Evolutionary conservation across 805 yeast genomes (phyloP).

Genomic region (Blastobotrys muscicola): DNA sequence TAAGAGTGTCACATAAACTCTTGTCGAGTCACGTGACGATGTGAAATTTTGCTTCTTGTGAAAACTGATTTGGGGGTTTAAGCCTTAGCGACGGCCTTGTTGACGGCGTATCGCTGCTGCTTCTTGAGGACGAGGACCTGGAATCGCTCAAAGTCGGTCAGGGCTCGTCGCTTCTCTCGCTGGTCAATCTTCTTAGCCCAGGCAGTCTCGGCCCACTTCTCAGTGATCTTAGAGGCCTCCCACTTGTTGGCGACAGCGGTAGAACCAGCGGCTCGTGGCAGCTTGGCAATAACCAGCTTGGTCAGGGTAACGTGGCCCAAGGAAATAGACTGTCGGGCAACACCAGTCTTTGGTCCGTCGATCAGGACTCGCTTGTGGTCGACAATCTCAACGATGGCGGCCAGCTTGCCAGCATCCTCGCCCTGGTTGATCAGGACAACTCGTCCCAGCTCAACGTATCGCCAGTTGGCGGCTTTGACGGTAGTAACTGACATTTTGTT

Average conservation of each 20-base stretch:
- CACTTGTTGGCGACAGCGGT: conserved; percentile 83
- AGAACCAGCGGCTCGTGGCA: conserved; percentile 94
- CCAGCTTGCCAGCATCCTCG: conserved; percentile 67
- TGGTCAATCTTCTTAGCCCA: conserved; percentile 99
- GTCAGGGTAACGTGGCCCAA: conserved; percentile 88
- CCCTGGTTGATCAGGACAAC: conserved; percentile 87
- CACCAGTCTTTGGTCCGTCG: conserved; percentile 88
- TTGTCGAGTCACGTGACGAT: too few relatives aligned
- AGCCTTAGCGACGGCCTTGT: conserved; percentile 92
- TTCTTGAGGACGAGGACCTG: conserved; percentile 95
- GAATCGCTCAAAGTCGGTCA: conserved; percentile 98
- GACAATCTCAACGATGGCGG: conserved; percentile 95
- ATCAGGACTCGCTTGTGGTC: conserved; percentile 98
- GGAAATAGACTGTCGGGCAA: conserved; percentile 85
- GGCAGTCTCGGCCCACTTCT: conserved; percentile 86
- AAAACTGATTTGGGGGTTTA: conserved; percentile 2
- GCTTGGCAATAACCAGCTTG: conserved; percentile 71
- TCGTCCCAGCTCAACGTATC: conserved; percentile 99
- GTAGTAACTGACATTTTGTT: conserved; percentile 39
- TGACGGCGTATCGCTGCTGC: conserved; percentile 92
- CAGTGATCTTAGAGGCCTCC: conserved; percentile 78
- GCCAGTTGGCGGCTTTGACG: conserved; percentile 97
- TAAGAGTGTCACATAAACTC: too few relatives aligned
- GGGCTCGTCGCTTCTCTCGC: conserved; percentile 85
- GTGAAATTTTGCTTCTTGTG: not conserved